Conservation (phyloP, 1,139 yeast genomes). For the Blastobotrys niveus region DNA sequence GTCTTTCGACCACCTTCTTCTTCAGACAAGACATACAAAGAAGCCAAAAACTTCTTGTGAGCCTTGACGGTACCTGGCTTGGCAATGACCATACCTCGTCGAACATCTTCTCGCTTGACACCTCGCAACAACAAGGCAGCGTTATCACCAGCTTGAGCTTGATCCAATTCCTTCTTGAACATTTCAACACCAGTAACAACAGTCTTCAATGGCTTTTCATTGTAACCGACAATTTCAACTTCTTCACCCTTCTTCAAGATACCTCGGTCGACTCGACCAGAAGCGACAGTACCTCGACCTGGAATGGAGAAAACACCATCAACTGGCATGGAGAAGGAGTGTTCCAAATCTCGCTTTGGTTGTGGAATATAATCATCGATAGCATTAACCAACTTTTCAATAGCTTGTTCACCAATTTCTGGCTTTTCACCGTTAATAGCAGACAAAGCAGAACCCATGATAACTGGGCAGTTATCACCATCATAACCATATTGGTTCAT, state of each 20-base stretch:
- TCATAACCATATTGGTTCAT: constrained; percentile 88
- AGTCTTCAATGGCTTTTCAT: constrained; percentile 81
- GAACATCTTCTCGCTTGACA: constrained; percentile 93
- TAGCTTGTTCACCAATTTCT: constrained; percentile 87
- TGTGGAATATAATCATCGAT: constrained; percentile 95
- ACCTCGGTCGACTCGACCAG: constrained; percentile 99
- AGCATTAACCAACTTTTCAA: constrained; percentile 78
- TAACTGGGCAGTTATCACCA: constrained; percentile 96
- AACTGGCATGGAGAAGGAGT: constrained; percentile 94
- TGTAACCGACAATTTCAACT: constrained; percentile 91
- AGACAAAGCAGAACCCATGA: constrained; percentile 98
- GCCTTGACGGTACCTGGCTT: constrained; percentile 91
- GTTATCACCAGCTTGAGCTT: constrained; percentile 94
- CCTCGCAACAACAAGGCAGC: constrained; percentile 98
- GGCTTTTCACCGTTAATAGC: constrained; percentile 86
- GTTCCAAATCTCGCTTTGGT: constrained; percentile 91
- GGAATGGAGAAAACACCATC: constrained; percentile 97
- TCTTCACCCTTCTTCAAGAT: constrained; percentile 96
- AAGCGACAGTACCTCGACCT: constrained; percentile 99
- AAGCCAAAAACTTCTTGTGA: constrained; percentile 89
- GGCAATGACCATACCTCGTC: constrained; percentile 97
- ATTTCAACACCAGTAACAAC: constrained; percentile 97
- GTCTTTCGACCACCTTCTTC: constrained; percentile 99
- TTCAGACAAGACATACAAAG: constrained; percentile 84
- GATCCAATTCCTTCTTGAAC: constrained; percentile 97